phyloP scores from a whole-genome alignment of 192 early-diverging fungal genomes.

The Entomortierella chlamydospora region DNA sequence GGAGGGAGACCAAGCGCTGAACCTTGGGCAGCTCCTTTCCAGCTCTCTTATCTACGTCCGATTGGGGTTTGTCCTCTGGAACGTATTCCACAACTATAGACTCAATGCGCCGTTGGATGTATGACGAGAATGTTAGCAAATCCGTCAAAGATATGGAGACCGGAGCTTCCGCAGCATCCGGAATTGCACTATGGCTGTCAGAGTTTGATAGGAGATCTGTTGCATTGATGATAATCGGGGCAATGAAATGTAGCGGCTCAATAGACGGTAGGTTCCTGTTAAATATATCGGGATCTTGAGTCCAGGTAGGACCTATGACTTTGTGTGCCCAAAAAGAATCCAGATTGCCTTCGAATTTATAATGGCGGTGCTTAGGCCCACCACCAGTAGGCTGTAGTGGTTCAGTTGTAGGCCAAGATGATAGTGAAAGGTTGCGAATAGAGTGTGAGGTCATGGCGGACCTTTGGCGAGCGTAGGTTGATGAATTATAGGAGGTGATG shows the following conservation, averaged over 20 bases:
- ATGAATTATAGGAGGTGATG: slow-evolving; percentile 51
- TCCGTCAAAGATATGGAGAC: slow-evolving; percentile 8
- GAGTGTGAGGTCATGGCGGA: slow-evolving; percentile 37
- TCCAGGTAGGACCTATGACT: slow-evolving; percentile 39
- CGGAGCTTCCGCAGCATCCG: neutral
- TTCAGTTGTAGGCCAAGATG: slow-evolving; percentile 1
- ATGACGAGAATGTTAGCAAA: slow-evolving; percentile 13
- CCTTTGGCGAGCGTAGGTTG: slow-evolving; percentile 28
- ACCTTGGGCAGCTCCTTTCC: neutral
- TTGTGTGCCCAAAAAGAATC: slow-evolving; percentile 29
- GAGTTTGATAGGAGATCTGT: slow-evolving; percentile 13
- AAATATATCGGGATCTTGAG: slow-evolving; percentile 31
- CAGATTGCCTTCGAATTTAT: slow-evolving; percentile 8
- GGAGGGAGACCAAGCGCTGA: slow-evolving; percentile 20
- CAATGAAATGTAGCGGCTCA: slow-evolving; percentile 29
- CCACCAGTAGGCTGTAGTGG: neutral
- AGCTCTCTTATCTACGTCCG: neutral
- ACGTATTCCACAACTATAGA: slow-evolving; percentile 24
- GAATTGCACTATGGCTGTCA: neutral
- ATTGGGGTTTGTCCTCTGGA: neutral
- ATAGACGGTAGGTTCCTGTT: slow-evolving; percentile 9
- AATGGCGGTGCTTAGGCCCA: neutral
- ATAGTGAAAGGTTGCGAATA: slow-evolving; percentile 54
- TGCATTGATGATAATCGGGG: slow-evolving; percentile 45
- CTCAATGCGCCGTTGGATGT: slow-evolving; percentile 31